phyloP scores from a whole-genome alignment of 1,139 yeast genomes.

The Wickerhamomyces sp. region DNA sequence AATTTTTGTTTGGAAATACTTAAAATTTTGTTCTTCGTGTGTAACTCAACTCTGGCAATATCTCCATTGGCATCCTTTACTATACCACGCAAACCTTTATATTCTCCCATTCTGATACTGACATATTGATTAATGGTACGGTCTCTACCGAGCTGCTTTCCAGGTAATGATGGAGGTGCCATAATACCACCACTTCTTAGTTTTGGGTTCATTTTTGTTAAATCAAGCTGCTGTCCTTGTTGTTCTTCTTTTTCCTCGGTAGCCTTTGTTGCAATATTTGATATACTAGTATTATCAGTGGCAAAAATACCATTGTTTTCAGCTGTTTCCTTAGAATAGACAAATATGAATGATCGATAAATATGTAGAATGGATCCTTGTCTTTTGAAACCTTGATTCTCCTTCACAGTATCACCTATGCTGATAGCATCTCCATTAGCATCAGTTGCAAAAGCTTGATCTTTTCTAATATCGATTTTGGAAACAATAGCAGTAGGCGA shows the following conservation, averaged over 20 bases:
- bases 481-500: constrained; percentile 79
- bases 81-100: constrained; percentile 92
- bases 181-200: constrained; percentile 46
- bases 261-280: constrained; percentile 78
- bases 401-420: constrained; percentile 90
- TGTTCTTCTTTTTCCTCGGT: constrained; percentile 26
- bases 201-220: constrained; percentile 84
- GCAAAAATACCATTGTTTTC: constrained; percentile 94
- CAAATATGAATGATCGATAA: constrained; percentile 72
- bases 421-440: constrained; percentile 77
- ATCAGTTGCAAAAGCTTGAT: constrained; percentile 85
- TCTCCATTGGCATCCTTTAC: constrained; percentile 92
- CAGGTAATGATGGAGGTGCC: constrained; percentile 46
- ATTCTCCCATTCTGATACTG: constrained; percentile 80
- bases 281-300: constrained; percentile 68
- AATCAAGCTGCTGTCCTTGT: constrained; percentile 35
- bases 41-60: constrained; percentile 87
- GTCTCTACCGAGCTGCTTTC: constrained; percentile 60
- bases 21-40: constrained; percentile 84
- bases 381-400: constrained; percentile 70
- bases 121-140: constrained; percentile 78
- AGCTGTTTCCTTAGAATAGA: constrained; percentile 69
- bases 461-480: constrained; percentile 57
- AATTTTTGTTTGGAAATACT: constrained; percentile 78
- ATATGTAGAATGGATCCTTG: constrained; percentile 88